A percentile compares a stretch with the other conserved stretches of the same genome.
phyloP scores from a whole-genome alignment of 2,329 filamentous ascomycete genomes.

The Amesomyces nigricolor region DNA sequence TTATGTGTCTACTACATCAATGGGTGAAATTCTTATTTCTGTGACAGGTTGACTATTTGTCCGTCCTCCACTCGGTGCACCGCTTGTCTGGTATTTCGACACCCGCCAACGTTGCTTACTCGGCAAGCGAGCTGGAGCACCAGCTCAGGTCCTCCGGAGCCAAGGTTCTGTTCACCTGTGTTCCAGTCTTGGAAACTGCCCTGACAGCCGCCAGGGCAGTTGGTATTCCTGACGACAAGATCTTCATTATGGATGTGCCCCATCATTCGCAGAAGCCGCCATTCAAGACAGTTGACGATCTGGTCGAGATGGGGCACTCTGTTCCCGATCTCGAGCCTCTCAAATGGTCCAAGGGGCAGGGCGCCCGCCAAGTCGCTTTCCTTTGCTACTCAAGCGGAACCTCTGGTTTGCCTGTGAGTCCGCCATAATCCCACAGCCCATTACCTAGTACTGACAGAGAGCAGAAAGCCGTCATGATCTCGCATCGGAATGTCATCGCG shows the following conservation, averaged over 20 bases:
- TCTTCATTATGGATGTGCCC: constrained; percentile 66
- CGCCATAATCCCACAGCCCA: background rate
- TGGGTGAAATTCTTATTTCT: background rate
- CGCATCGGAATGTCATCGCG: constrained; percentile 71
- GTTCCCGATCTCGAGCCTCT: constrained; percentile 50
- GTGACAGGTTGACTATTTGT: constrained; percentile 64
- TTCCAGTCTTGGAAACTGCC: constrained; percentile 58
- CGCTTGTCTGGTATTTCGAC: constrained; percentile 67
- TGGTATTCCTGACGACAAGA: constrained; percentile 56
- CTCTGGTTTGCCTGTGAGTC: constrained; percentile 64
- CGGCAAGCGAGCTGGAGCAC: constrained; percentile 61
- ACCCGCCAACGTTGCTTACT: constrained; percentile 71
- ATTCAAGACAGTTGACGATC: constrained; percentile 60
- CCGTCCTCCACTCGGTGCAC: constrained; percentile 68
- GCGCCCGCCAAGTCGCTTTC: constrained; percentile 63
- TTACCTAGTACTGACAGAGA: constrained; percentile 10
- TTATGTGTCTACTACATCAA: background rate
- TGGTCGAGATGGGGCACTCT: constrained; percentile 55
- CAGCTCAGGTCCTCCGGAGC: constrained; percentile 65
- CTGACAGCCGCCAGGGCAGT: constrained; percentile 58
- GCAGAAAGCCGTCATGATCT: constrained; percentile 79
- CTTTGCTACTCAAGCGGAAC: constrained; percentile 78
- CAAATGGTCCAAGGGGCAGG: constrained; percentile 59
- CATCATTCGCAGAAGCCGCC: constrained; percentile 45
- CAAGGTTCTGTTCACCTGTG: constrained; percentile 66